Conservation (phyloP, 73 alveolate genomes). For the Paramecium octaurelia region DNA sequence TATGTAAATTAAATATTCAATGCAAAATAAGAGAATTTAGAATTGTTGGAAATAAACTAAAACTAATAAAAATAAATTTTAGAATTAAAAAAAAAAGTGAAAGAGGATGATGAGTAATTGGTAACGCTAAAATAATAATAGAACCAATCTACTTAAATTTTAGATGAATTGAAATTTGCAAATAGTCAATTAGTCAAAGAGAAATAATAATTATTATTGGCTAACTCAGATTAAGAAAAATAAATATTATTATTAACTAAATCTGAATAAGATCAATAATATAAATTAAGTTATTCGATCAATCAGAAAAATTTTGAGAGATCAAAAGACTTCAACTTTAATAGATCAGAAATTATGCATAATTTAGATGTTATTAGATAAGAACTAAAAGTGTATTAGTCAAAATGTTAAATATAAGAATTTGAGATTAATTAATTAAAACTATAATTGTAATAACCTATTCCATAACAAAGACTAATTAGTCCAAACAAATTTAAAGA, state of each 20-base stretch:
- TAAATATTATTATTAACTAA: background rate
- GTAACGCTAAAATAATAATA: background rate
- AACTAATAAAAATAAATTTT: background rate
- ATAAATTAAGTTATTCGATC: background rate
- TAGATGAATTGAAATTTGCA: background rate
- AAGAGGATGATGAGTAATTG: background rate
- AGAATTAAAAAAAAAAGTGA: background rate
- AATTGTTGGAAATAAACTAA: background rate
- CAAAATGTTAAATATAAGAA: conserved; percentile 14
- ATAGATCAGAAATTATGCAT: background rate
- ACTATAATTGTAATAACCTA: background rate
- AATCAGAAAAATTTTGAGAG: background rate
- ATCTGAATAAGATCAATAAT: background rate
- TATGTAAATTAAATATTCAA: background rate
- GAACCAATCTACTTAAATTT: background rate
- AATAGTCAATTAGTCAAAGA: background rate
- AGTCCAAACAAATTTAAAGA: background rate
- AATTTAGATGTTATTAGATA: background rate
- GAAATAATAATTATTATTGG: background rate
- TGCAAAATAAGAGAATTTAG: background rate
- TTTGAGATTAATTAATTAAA: background rate
- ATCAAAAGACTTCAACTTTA: background rate
- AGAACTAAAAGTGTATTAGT: background rate
- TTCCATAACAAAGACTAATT: background rate
- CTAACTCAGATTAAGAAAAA: background rate